These are phyloP conservation scores for Zostera marina DNA, from an alignment of 116 monocot genomes.

Conservation along the genomic window DNA sequence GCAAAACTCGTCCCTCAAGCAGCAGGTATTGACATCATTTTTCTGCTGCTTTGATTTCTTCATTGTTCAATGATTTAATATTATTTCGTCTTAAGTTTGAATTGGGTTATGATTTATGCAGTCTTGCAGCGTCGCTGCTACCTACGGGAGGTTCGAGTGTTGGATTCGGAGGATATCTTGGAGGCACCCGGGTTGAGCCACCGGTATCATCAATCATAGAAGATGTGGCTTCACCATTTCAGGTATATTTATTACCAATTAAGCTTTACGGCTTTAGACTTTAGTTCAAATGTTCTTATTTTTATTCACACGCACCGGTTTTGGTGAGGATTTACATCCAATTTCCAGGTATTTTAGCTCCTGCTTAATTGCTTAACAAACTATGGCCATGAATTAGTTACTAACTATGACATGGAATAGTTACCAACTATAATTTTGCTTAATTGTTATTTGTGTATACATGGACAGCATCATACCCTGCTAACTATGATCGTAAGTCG, in stretches of 20 bases:
- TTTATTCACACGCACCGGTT: no score
- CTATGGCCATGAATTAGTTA: no score
- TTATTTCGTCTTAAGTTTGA: neutral
- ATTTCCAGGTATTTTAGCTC: no score
- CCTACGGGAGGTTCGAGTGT: conserved; percentile 48
- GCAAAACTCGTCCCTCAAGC: conserved; percentile 80
- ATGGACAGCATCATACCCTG: no score
- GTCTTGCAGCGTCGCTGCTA: conserved; percentile 68
- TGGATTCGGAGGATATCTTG: conserved; percentile 88
- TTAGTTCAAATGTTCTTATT: neutral
- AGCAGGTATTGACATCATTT: conserved; percentile 48
- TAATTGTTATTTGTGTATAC: no score
- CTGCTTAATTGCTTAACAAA: no score
- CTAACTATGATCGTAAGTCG: no score
- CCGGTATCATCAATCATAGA: conserved; percentile 7
- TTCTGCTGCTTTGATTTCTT: neutral
- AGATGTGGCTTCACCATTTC: neutral
- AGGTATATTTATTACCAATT: neutral
- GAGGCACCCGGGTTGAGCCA: conserved; percentile 53
- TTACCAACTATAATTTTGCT: no score
- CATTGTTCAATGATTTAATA: neutral
- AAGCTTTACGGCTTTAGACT: neutral
- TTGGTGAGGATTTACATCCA: no score
- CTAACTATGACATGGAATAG: no score
- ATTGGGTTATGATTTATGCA: conserved; percentile 11